Base-by-base conservation (phyloP, 2,329 filamentous ascomycete genomes). In the Neofusicoccum ribis region DNA sequence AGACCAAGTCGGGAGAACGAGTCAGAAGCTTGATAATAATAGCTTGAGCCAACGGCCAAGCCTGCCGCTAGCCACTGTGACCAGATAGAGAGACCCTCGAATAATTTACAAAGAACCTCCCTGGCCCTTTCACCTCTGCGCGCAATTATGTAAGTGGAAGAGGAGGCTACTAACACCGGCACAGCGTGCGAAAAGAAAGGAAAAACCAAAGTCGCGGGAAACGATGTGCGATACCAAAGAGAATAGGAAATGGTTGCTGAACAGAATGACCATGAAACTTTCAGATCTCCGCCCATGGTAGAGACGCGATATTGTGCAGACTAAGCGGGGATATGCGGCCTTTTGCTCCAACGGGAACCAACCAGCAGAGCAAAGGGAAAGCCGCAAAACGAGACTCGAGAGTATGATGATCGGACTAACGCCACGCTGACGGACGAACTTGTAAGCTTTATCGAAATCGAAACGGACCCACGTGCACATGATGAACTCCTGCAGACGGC, bases 391-490 rank as follows among this genome's bases (percentile, higher is more conserved):
- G 43, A 60, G 31, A 46, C 41, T 60, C 50, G 43, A 23, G 23
- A 47, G 56, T 60, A 47, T 47, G 56, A 60, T 60, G 56, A 60
- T 60, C 56, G 56, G 56, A 60, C 56, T 60, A 60, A 60, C 56
- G 56, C 56, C 56, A 37, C 56, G 56, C 56, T 60, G 56, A 60
- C 56, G 39, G 39, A 59, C 41, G 27, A 60, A 60, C 56, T 58
- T 44, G 52, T 23, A n/a, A 58, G 52, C 52, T 60, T 60, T 46
- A 60, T 60, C 41, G 34, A 44, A 60, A 47, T 23, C 56, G 34
- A 36, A 47, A 60, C 39, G 31, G 27, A 31, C 39, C 56, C 56
- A 44, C 11, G 43, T n/a, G 56, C 31, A 44, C 41, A 44, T 14
- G 15, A 58, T 12, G 14, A 58, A 58, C 52, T 43, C 39, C 52